Evolutionary conservation across 148 eudicot genomes (phyloP), one percentile per base, ranked within the genome.

Genomic region (Fagopyrum tataricum): DNA sequence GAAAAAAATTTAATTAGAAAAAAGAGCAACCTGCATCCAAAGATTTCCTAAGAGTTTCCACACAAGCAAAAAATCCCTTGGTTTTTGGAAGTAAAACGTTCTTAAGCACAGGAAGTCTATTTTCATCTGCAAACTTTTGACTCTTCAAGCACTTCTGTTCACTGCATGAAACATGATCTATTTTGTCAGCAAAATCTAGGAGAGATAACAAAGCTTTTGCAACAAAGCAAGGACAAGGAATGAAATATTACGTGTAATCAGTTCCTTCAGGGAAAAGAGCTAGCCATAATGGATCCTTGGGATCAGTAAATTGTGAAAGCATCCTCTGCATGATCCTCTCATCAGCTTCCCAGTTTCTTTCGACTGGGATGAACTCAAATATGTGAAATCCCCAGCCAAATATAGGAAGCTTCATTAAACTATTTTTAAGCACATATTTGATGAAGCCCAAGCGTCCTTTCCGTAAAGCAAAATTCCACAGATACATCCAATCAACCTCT

Each of bases 401-500:
- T 47, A 90, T 74, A 11, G 96, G 96, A 52, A 90, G 83, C 76
- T 84, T 90, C 96, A 90, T 90, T 72, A 90, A 79, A 79, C 91
- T 90, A 77, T 83, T 86, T 76, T 90, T 90, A 24, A 90, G 90
- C 72, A 90, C 80, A 80, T 88, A 90, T 68, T 88, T 90, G 82
- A 90, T 86, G 83, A 76, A 83, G 24, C 90, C 96, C 69, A 88
- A 71, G 59, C 86, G 72, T 41, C 85, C 96, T 74, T 90, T 90
- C 37, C 96, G 76, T 66, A 88, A 75, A 42, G 96, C 96, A 79
- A 90, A 88, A 76, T 90, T 79, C 96, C 96, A 88, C 71, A 90
- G 73, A 77, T 90, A 90, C 96, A 90, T 90, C 96, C 96, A 88
- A 79, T 90, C 96, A 82, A 90, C 92, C 77, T 90, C 96, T n/a